A percentile compares a stretch with the other conserved stretches of the same genome.
Evolutionary conservation across 306 rosid genomes (phyloP).

Genomic region (Cucumis cinereus): DNA sequence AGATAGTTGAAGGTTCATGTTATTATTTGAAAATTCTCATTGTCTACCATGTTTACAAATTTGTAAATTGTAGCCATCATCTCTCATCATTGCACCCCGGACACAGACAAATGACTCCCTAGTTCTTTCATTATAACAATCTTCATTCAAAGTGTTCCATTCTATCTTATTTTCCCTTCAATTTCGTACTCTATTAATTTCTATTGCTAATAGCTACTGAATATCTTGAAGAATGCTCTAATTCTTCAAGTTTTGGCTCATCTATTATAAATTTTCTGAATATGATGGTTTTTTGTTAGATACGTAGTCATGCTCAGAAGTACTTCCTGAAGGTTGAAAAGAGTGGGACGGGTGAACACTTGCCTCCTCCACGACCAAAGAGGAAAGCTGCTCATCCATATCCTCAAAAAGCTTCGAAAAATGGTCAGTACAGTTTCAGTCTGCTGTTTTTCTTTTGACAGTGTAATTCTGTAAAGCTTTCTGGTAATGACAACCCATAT

Average conservation of each 20-base stretch:
- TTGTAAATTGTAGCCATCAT: too few relatives aligned
- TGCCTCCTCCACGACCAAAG: conserved; percentile 96
- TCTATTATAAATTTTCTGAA: background rate
- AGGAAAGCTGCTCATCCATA: conserved; percentile 94
- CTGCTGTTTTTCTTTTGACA: background rate
- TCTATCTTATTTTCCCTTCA: background rate
- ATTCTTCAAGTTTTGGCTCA: background rate
- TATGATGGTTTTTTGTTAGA: conserved; percentile 19
- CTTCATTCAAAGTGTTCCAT: background rate
- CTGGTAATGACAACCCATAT: conserved; percentile 18
- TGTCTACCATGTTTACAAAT: too few relatives aligned
- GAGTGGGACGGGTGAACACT: conserved; percentile 75
- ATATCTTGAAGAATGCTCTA: background rate
- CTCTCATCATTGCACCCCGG: too few relatives aligned
- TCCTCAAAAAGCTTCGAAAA: conserved; percentile 95
- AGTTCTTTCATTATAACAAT: too few relatives aligned
- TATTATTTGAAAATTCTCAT: too few relatives aligned
- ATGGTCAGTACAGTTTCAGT: conserved; percentile 24
- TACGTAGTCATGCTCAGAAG: conserved; percentile 95
- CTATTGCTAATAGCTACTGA: background rate
- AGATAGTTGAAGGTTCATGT: too few relatives aligned
- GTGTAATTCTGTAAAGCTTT: background rate
- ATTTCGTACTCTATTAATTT: background rate
- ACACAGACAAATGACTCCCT: too few relatives aligned
- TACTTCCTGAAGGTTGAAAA: conserved; percentile 92